A percentile compares a stretch with the other conserved stretches of the same genome.
These are phyloP conservation scores for Phialophora chinensis DNA, from an alignment of 2,329 filamentous ascomycete genomes.

Conservation along the genomic window DNA sequence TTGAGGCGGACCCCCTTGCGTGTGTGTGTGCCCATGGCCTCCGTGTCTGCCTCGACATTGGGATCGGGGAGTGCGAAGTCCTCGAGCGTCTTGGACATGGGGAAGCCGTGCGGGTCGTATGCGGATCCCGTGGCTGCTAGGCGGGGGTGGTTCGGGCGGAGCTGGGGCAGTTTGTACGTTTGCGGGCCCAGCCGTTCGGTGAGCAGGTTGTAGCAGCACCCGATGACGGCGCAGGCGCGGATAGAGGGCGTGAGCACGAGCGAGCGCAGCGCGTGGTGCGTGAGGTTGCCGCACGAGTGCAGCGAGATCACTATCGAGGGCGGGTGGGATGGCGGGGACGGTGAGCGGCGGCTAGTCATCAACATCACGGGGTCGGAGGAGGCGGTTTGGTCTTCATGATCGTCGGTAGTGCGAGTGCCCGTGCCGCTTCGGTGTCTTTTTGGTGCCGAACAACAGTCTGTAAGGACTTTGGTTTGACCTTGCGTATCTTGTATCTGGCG, in stretches of 20 bases:
- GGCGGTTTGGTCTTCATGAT: background rate
- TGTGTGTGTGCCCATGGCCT: no score
- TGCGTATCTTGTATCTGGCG: background rate
- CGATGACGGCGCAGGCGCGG: constrained; percentile 89
- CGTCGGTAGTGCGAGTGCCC: no score
- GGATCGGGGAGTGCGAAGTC: constrained; percentile 56
- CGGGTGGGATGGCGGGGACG: background rate
- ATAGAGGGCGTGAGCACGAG: constrained; percentile 83
- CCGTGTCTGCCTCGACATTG: constrained; percentile 37
- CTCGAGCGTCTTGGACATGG: constrained; percentile 77
- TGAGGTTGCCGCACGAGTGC: constrained; percentile 96
- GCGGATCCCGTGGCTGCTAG: constrained; percentile 70
- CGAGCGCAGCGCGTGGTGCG: constrained; percentile 89
- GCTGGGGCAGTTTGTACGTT: constrained; percentile 80
- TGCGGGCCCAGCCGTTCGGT: constrained; percentile 88
- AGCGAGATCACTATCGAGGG: constrained; percentile 82
- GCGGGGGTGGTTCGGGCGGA: constrained; percentile 75
- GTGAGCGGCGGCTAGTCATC: background rate
- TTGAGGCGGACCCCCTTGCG: constrained; percentile 77
- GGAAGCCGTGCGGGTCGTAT: constrained; percentile 90
- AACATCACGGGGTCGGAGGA: background rate
- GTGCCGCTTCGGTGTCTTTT: background rate
- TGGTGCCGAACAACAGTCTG: background rate
- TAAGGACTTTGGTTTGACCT: background rate
- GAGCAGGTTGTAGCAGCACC: constrained; percentile 96